These are phyloP conservation scores for Pleurotus tuber-regium DNA, from an alignment of 768 basidiomycete genomes.

Conservation along the genomic window DNA sequence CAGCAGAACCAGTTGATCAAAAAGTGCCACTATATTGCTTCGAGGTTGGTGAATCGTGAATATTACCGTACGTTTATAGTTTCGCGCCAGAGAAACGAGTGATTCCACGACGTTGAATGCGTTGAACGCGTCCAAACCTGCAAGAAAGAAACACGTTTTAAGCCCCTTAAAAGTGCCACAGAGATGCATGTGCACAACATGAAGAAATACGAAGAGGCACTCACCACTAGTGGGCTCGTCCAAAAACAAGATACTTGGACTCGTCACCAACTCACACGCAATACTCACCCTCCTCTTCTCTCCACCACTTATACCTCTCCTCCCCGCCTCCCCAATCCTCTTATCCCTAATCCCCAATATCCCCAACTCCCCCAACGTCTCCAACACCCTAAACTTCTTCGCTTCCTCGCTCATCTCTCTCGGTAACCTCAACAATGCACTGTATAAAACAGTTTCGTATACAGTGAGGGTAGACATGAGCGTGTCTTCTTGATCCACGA, in stretches of 20 bases:
- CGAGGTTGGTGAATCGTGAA: conserved; percentile 99
- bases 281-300: conserved; percentile 97
- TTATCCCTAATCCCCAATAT: conserved; percentile 88
- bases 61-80: conserved; percentile 92
- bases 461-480: conserved; percentile 97
- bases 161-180: too few species aligned
- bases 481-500: conserved; percentile 98
- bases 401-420: conserved; percentile 93
- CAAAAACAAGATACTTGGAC: conserved; percentile 92
- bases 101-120: conserved; percentile 93
- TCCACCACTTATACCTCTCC: conserved; percentile 92
- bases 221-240: conserved; percentile 96
- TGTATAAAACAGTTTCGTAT: conserved; percentile 95
- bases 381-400: conserved; percentile 92
- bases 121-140: conserved; percentile 93
- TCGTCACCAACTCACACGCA: conserved; percentile 97
- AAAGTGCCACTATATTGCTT: conserved; percentile 94
- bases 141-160: background rate
- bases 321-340: conserved; percentile 85
- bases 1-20: conserved; percentile 87
- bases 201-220: conserved; percentile 19
- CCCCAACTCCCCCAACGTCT: conserved; percentile 95
- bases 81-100: conserved; percentile 77
- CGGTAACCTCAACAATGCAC: conserved; percentile 85
- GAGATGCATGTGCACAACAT: too few species aligned